These are phyloP conservation scores for Alternaria brassicicola DNA, from an alignment of 2,329 filamentous ascomycete genomes.

Conservation along the genomic window DNA sequence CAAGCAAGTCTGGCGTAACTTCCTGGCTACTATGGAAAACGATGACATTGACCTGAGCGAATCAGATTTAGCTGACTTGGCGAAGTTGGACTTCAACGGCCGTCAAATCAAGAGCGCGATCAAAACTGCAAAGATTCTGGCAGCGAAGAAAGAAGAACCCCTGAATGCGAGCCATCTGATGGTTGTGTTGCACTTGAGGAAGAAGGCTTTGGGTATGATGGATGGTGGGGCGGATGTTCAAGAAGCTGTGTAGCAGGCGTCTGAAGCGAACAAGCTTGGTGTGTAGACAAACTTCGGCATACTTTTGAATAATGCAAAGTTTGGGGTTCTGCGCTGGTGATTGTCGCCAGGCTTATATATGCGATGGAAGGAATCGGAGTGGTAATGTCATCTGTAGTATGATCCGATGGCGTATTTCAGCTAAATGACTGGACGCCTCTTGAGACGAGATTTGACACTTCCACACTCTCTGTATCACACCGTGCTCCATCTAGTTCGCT, in stretches of 20 bases:
- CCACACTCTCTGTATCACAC: too few relatives aligned
- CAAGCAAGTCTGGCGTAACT: conserved; percentile 19
- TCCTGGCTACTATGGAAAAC: conserved; percentile 12
- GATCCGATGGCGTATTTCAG: too few relatives aligned
- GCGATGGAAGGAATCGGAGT: too few relatives aligned
- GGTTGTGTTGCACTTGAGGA: conserved; percentile 8
- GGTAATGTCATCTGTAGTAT: too few relatives aligned
- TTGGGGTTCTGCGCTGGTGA: not conserved
- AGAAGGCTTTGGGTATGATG: conserved; percentile 13
- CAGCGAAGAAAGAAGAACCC: conserved; percentile 14
- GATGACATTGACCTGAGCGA: conserved; percentile 2
- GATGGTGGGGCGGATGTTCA: not conserved
- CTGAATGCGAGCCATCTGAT: conserved; percentile 13
- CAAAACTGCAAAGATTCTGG: conserved; percentile 16
- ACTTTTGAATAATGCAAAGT: not conserved
- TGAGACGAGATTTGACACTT: too few relatives aligned
- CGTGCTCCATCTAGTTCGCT: too few relatives aligned
- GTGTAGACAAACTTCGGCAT: not conserved
- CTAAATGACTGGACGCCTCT: too few relatives aligned
- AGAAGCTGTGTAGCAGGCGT: not conserved
- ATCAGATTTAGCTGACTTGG: not conserved
- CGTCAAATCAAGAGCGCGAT: conserved; percentile 15
- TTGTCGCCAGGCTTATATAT: too few relatives aligned
- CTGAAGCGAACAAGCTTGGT: not conserved
- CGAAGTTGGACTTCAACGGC: conserved; percentile 9